Base-by-base conservation (phyloP, 345 rosid species). In the Cardamine occulta region DNA sequence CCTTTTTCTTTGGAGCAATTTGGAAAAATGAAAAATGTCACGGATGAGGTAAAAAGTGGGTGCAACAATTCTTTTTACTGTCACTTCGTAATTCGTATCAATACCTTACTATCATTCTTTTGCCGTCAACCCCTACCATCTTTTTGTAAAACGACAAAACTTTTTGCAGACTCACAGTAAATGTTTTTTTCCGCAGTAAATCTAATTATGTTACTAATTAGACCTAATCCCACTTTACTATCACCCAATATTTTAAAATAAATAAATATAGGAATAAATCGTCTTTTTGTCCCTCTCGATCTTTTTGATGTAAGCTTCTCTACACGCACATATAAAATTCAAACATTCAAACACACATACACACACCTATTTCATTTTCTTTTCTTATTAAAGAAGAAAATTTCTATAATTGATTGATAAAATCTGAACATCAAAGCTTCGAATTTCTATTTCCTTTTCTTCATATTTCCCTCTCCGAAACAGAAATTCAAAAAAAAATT, bases 391-490 rank as follows among this genome's bases (percentile, higher is more conserved):
- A 7, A 24, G 32, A 63, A 63, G 47, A 62, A 40, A 61, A 32
- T 61, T 64, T 45, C 55, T 26, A 13, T 63, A 63, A 23, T 15
- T 28, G 40, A 29, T 49, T 60, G 49, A 59, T 53, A 51, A 48
- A 72, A 72, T 23, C 21, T 4, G 3, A 39, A 59, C 34, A 32
- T 37, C 52, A 4, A 68, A 56, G 52, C 63, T 54, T 48, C 62
- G 35, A 67, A 69, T 53, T 48, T 49, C 7, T 24, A 14, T 47
- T 52, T 14, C 1, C 7, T 44, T 48, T 32, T 66, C 44, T 52
- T 28, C 66, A 74, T 79, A 42, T 73, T 28, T 67, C 79, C 78
- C 72, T 72, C 72, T 42, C 59, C 44, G 2, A 63, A 37, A 15
- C 44, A 28, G 8, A 73, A 23, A 29, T 24, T 63, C 5, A 13